Evolutionary conservation across 2,329 filamentous ascomycete species (phyloP), one percentile per base, ranked within the genome.

Genomic region (Gyromitra esculenta): DNA sequence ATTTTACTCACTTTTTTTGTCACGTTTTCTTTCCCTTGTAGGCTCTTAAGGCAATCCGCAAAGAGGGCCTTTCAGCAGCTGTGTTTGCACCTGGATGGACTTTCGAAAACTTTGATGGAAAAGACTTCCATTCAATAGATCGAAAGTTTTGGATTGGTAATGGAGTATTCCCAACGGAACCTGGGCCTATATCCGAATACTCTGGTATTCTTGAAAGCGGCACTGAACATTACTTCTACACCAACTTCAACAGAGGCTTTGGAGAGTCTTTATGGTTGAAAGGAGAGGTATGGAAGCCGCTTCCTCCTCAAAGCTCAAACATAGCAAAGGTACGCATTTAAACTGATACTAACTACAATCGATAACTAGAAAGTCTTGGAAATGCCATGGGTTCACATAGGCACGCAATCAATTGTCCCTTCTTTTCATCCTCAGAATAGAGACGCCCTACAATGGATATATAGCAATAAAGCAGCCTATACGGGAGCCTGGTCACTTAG

Each of bases 11-110:
- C 45, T 25, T 52, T 31, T 35, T 7, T 43, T 45, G 21, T 5
- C 11, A 8, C 11, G 6, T 69, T n/a, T 31, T 15, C n/a, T 25
- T 50, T n/a, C 4, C 35, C 1, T 13, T 57, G 13, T 39, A 80
- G 5, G 85, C 84, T 7, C 82, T 85, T 3, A 76, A 80, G 4
- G 83, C 82, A 39, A 81, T 86, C 15, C 81, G 82, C 0, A 79
- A 82, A 11, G 56, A 81, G 4, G 82, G 82, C 1, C 80, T 85
- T 5, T 82, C 83, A n/a, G 83, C 82, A 45, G 85, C 84, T 2
- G 79, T 86, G 0, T 86, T 86, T 77, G 85, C 83, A 6, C 85
- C 85, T 1, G 85, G 84, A 4, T 86, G 85, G 85, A 83, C 84
- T 5, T 85, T 83, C 75, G 85, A 86, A 76, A 84, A 86, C 69